Base-by-base conservation (phyloP, 2,329 filamentous ascomycete species). In the Orbilia blumenaviensis region DNA sequence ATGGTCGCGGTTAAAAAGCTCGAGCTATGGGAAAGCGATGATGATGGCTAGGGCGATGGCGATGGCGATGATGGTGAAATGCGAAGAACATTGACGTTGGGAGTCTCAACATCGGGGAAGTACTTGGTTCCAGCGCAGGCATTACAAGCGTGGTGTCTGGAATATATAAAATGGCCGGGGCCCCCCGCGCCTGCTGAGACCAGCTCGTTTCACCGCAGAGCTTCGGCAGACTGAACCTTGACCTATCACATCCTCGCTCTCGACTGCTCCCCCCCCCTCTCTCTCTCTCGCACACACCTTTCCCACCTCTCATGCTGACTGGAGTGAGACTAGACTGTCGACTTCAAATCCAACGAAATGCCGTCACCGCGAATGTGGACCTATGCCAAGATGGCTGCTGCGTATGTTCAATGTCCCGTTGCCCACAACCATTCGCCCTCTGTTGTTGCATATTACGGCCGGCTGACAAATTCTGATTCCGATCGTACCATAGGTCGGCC, bases 401-500 rank as follows among this genome's bases (percentile, higher is more conserved):
- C 46, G 63, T 75, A 63, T 7, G 69, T 46, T 14, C 12, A 3
- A 23, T 23, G n/a, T n/a, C n/a, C n/a, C n/a, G n/a, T n/a, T n/a
- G n/a, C n/a, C n/a, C n/a, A n/a, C n/a, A n/a, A n/a, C 42, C 38
- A 16, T 38, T 21, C 23, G 21, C 42, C 61, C 9, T 52, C 25
- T 21, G 18, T 60, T 18, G 3, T 1, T 36, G 10, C 6, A 0
- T 16, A 3, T n/a, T 34, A 41, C 34, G 12, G 29, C 34, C n/a
- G n/a, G n/a, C n/a, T n/a, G n/a, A n/a, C n/a, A n/a, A n/a, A n/a
- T n/a, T n/a, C n/a, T 64, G 34, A 63, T 10, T 34, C 38, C 56
- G 23, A 66, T 78, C n/a, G n/a, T n/a, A n/a, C n/a, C n/a, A n/a
- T 80, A 97, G 94, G 73, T 92, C 92, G 80, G 86, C 86, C 44